Conservation (phyloP, 306 rosid species). For the Vigna radiata region DNA sequence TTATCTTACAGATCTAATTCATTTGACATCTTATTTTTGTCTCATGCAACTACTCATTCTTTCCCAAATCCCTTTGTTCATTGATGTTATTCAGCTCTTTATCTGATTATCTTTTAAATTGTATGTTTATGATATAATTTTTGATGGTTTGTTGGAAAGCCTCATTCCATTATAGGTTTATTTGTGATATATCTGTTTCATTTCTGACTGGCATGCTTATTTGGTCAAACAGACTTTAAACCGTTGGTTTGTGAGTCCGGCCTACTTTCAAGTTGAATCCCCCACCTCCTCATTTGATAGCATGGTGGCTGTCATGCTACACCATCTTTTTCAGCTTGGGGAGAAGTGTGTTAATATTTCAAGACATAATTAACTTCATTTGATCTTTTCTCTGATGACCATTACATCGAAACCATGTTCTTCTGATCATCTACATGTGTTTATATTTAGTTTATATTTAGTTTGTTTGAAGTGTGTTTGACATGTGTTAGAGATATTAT, state of each 20-base stretch:
- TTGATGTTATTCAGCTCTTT: conserved; percentile 4
- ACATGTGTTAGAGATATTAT: too few species aligned
- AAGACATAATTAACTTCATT: neutral
- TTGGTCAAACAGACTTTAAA: neutral
- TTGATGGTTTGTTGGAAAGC: neutral
- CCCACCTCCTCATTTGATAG: neutral
- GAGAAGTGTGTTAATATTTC: conserved; percentile 5
- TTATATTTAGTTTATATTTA: too few species aligned
- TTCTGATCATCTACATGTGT: conserved; percentile 1
- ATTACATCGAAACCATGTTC: neutral
- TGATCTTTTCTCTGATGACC: conserved; percentile 9
- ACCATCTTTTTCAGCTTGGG: neutral
- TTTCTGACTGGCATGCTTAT: neutral
- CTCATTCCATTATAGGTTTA: neutral
- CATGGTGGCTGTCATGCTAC: conserved; percentile 2
- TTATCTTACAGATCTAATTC: neutral
- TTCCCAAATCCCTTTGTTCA: neutral
- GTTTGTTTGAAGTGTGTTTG: too few species aligned
- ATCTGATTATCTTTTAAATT: neutral
- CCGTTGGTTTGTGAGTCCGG: too few species aligned
- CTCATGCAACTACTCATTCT: neutral
- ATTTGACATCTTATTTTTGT: neutral
- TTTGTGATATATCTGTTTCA: too few species aligned
- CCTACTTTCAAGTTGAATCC: neutral
- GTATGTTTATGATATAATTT: neutral